Evolutionary conservation across 1,284 basidiomycete species (phyloP), one percentile per base, ranked within the genome.

Genomic region (Somion occarium): DNA sequence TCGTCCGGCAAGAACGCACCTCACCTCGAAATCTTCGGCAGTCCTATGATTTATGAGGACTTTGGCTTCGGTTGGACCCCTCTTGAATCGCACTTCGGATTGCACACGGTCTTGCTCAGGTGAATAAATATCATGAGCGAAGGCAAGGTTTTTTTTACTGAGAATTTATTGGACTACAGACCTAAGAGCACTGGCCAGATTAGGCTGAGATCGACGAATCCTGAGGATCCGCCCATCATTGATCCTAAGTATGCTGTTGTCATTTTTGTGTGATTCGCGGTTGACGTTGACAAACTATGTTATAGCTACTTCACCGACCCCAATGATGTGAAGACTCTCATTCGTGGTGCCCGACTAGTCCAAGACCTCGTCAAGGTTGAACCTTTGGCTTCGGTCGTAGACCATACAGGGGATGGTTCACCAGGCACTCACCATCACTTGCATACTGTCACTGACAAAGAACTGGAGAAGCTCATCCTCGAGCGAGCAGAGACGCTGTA

Each of bases 21-120:
- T 2, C 84, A 86, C 52, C 62, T 86, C 15, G 84, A 87, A 57
- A 46, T 85, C n/a, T 76, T 85, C 57, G 62, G 69, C 3, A 69
- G 73, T 1, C 73, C 81, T 0, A 39, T 77, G 12, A 71, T 70
- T 3, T 81, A 76, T 55, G 71, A 60, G 22, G 56, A 64, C n/a
- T 61, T 64, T 26, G 63, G 60, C 11, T 25, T 44, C 5, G 54
- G 46, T 1, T 1, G 15, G 2, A 44, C 62, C 22, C 58, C 61
- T 13, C 27, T 45, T 25, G 61, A 55, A 1, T 56, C 69, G 22
- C 57, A 65, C 25, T 62, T 71, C 45, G 61, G 56, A 26, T 46
- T 71, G 46, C 67, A 68, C 43, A 56, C 62, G 1, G 56, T 66
- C 20, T 49, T 65, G 5, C 56, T 72, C 20, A 63, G 67, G 66